Conservation (phyloP, 352 stramenopile genomes). For the Aphanomyces cochlioides region DNA sequence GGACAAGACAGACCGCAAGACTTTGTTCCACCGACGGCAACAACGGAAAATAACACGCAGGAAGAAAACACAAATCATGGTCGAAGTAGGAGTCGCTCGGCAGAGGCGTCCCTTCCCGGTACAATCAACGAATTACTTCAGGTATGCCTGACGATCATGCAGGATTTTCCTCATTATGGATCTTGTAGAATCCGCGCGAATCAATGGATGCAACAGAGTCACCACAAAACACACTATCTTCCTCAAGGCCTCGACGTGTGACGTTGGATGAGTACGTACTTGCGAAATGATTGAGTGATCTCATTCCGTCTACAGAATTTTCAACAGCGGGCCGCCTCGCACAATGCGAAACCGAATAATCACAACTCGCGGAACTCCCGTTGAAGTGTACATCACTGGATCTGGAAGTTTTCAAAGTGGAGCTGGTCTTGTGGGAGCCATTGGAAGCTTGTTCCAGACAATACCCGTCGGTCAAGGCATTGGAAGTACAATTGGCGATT, state of each 20-base stretch:
- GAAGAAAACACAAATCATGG: background rate
- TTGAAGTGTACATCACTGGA: slow-evolving; percentile 77
- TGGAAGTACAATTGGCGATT: slow-evolving; percentile 67
- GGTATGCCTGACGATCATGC: background rate
- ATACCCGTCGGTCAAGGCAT: slow-evolving; percentile 37
- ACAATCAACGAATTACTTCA: slow-evolving; percentile 3
- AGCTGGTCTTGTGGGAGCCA: slow-evolving; percentile 51
- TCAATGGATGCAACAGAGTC: too few relatives aligned
- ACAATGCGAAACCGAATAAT: slow-evolving; percentile 37
- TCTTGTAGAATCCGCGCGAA: too few relatives aligned
- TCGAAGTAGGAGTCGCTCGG: background rate
- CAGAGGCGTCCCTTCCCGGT: background rate
- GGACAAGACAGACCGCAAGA: slow-evolving; percentile 31
- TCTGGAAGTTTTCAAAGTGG: slow-evolving; percentile 32
- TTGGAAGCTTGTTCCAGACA: slow-evolving; percentile 51
- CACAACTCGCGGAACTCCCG: slow-evolving; percentile 56
- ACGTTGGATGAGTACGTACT: background rate
- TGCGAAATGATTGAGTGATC: too few relatives aligned
- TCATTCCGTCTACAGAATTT: too few relatives aligned
- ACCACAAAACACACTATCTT: too few relatives aligned
- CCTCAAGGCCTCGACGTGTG: background rate
- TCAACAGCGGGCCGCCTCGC: background rate
- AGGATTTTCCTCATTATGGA: too few relatives aligned
- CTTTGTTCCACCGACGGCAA: slow-evolving; percentile 26
- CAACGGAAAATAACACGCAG: background rate